Evolutionary conservation across 2,329 filamentous ascomycete species (phyloP).

Genomic region (Dothideomycetidae sp.): DNA sequence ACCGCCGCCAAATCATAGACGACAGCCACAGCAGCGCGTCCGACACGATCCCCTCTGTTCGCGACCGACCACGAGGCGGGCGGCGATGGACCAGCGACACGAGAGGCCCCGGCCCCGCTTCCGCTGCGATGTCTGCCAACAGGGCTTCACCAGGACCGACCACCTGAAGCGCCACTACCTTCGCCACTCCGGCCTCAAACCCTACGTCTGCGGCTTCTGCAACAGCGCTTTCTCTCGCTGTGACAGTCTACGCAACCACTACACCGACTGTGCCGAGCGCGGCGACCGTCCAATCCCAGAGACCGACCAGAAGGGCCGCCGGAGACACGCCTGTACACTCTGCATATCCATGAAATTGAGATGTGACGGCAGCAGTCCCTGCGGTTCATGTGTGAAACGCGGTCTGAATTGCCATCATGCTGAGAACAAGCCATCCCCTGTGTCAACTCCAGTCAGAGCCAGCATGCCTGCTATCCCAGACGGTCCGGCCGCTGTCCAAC

Average conservation of each 20-base stretch:
- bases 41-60: too few relatives aligned
- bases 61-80: background rate
- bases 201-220: constrained; percentile 9
- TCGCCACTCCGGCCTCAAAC: constrained; percentile 8
- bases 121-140: constrained; percentile 8
- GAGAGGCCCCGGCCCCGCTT: constrained; percentile 9
- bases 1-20: background rate
- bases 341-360: constrained; percentile 9
- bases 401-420: constrained; percentile 2
- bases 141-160: constrained; percentile 9
- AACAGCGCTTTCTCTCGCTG: constrained; percentile 8
- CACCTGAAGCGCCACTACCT: constrained; percentile 8
- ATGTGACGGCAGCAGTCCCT: constrained; percentile 8
- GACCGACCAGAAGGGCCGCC: constrained; percentile 8
- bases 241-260: constrained; percentile 8
- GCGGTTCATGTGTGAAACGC: constrained; percentile 6
- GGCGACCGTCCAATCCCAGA: constrained; percentile 7
- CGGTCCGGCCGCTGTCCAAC: background rate
- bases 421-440: constrained; percentile 6
- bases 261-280: constrained; percentile 6
- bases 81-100: background rate
- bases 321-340: constrained; percentile 5
- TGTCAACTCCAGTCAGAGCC: background rate
- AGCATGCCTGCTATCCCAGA: background rate
- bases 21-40: too few relatives aligned